Evolutionary conservation across 306 rosid genomes (phyloP).

Genomic region (Begonia loranthoides): DNA sequence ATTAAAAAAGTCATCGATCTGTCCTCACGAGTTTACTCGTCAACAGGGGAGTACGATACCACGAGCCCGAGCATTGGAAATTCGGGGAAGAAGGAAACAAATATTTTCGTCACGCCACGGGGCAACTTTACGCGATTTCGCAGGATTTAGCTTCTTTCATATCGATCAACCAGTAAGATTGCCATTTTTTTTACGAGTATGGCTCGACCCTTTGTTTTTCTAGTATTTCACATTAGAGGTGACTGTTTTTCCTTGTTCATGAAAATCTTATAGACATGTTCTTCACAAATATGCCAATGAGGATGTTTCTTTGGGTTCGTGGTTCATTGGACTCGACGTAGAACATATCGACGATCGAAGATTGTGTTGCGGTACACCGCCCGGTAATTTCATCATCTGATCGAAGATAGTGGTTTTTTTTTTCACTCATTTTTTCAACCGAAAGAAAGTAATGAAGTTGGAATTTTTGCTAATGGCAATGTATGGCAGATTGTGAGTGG

Average conservation of each 20-base stretch:
- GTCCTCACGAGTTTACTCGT: too few relatives aligned
- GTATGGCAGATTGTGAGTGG: conserved; percentile 39
- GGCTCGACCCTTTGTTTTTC: too few relatives aligned
- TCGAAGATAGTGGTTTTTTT: too few relatives aligned
- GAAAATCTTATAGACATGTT: conserved; percentile 32
- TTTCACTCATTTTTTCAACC: too few relatives aligned
- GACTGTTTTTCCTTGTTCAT: too few relatives aligned
- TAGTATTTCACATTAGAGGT: too few relatives aligned
- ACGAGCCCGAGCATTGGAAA: conserved; percentile 95
- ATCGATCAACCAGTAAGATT: conserved; percentile 51
- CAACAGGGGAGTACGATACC: conserved; percentile 71
- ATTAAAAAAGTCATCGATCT: too few relatives aligned
- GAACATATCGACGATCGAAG: conserved; percentile 66
- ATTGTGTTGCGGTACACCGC: conserved; percentile 86
- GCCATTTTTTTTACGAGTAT: not conserved
- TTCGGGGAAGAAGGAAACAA: conserved; percentile 83
- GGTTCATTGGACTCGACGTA: conserved; percentile 91
- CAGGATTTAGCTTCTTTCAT: conserved; percentile 72
- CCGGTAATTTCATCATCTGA: conserved; percentile 31
- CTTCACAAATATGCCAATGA: conserved; percentile 90
- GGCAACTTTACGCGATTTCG: conserved; percentile 81
- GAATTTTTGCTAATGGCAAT: too few relatives aligned
- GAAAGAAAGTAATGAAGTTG: too few relatives aligned
- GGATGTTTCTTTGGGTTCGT: conserved; percentile 83
- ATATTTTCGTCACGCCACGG: conserved; percentile 93